Conservation (phyloP, 352 stramenopile species). For the Globisporangium cylindrosporum region DNA sequence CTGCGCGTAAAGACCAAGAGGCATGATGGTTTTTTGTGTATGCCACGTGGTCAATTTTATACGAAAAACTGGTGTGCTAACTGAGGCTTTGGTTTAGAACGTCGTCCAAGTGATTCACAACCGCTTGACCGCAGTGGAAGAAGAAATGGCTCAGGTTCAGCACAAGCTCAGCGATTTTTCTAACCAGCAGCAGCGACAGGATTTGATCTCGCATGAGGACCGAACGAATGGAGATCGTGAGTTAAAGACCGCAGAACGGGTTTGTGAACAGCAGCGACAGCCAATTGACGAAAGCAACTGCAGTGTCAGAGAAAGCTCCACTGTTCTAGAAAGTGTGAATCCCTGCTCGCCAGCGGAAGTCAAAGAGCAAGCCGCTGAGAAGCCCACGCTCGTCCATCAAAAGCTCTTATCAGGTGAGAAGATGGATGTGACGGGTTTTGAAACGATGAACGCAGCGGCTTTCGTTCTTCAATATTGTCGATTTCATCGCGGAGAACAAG, state of each 20-base stretch:
- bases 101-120: constrained; percentile 5
- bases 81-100: not conserved
- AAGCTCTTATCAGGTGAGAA: constrained; percentile 5
- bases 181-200: not conserved
- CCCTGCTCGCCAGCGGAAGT: not conserved
- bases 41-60: too few species aligned
- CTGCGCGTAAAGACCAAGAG: constrained; percentile 1
- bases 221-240: not conserved
- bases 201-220: not conserved
- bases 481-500: constrained; percentile 4
- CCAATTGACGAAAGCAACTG: not conserved
- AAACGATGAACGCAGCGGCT: constrained; percentile 9
- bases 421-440: constrained; percentile 9
- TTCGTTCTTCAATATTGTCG: constrained; percentile 17
- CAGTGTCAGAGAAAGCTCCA: not conserved
- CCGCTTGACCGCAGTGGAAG: constrained; percentile 8
- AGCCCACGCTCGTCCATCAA: not conserved
- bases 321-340: not conserved
- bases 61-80: not conserved
- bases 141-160: not conserved
- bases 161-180: not conserved
- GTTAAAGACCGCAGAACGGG: not conserved
- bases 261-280: not conserved
- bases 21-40: not conserved
- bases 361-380: not conserved